Conservation (phyloP, 345 rosid species). For the Eucalyptus cloeziana region DNA sequence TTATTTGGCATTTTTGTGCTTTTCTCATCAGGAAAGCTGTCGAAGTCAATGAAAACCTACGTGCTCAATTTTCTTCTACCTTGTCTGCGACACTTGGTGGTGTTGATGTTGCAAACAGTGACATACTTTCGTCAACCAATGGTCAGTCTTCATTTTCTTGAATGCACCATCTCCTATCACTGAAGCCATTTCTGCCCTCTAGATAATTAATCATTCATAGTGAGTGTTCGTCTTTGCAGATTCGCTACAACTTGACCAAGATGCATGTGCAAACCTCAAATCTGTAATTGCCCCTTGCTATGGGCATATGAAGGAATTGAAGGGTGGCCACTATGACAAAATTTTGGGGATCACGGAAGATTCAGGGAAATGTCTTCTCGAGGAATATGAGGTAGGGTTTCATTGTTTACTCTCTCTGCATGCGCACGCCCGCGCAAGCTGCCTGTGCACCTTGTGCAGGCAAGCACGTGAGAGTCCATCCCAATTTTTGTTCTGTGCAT, state of each 20-base stretch:
- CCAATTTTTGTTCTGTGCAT: neutral
- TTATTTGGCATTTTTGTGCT: neutral
- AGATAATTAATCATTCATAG: neutral
- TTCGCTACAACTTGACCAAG: constrained; percentile 79
- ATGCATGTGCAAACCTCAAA: constrained; percentile 70
- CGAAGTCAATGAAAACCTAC: constrained; percentile 59
- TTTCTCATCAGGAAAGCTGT: constrained; percentile 52
- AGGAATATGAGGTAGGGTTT: constrained; percentile 59
- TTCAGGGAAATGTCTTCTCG: constrained; percentile 84
- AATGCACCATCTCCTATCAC: neutral
- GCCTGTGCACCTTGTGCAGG: neutral
- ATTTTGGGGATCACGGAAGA: constrained; percentile 71
- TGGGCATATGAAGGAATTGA: constrained; percentile 68
- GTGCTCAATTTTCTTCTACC: constrained; percentile 57
- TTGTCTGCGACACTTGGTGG: constrained; percentile 62
- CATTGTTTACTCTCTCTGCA: neutral
- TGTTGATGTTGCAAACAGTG: constrained; percentile 46
- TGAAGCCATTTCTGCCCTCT: neutral
- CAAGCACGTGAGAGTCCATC: neutral
- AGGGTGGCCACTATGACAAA: constrained; percentile 79
- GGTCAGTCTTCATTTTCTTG: constrained; percentile 36
- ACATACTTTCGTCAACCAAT: constrained; percentile 61
- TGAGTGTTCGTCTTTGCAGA: constrained; percentile 23
- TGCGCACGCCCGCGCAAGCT: neutral
- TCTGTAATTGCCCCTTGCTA: constrained; percentile 82